phyloP scores from a whole-genome alignment of 306 rosid genomes.

The Rosa persica region DNA sequence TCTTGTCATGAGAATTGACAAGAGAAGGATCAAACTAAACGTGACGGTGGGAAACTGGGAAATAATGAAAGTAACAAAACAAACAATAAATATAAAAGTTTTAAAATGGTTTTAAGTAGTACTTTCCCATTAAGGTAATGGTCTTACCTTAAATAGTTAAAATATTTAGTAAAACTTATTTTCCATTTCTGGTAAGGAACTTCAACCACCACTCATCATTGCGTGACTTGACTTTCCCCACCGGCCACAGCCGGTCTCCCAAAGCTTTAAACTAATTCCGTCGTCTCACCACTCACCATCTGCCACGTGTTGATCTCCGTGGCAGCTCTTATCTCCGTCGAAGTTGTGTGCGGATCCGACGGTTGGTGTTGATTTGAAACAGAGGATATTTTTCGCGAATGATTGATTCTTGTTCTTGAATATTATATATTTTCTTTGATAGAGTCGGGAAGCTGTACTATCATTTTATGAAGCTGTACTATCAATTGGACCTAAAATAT shows the following conservation, averaged over 20 bases:
- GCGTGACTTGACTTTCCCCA: slow-evolving; percentile 21
- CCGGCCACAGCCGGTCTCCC: slow-evolving; percentile 50
- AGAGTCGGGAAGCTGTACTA: not conserved
- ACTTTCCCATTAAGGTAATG: slow-evolving; percentile 53
- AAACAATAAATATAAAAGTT: not conserved
- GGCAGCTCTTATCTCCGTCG: slow-evolving; percentile 1
- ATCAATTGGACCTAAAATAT: too few relatives aligned
- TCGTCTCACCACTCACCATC: slow-evolving; percentile 5
- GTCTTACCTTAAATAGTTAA: slow-evolving; percentile 45
- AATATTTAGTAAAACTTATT: slow-evolving; percentile 26
- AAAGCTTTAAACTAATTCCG: not conserved
- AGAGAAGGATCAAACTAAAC: slow-evolving; percentile 16
- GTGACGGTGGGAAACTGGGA: slow-evolving; percentile 7
- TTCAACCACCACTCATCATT: slow-evolving; percentile 16
- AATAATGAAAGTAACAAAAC: not conserved
- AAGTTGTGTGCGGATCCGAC: slow-evolving; percentile 19
- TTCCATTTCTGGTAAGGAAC: slow-evolving; percentile 56
- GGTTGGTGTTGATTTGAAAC: slow-evolving; percentile 12
- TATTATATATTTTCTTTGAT: not conserved
- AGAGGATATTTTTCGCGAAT: slow-evolving; percentile 19
- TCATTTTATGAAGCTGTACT: not conserved
- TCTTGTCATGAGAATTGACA: not conserved
- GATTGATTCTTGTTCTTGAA: not conserved
- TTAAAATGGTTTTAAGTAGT: slow-evolving; percentile 14
- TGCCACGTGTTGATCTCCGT: slow-evolving; percentile 23